Base-by-base conservation (phyloP, 305 asterid species). In the Caryopteris hybrid region DNA sequence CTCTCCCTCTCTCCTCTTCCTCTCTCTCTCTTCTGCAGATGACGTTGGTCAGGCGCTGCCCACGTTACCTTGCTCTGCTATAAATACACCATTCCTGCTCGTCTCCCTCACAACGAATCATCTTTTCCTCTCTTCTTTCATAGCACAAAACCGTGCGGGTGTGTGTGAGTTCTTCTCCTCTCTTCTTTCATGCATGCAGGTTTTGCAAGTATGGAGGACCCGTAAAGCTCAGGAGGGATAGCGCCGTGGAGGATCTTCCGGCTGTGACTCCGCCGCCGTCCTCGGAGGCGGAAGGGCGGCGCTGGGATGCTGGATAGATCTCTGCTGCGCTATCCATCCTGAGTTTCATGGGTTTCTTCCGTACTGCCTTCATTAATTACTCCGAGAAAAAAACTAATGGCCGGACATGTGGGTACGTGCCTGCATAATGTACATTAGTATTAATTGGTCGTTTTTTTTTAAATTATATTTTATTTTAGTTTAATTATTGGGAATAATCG, bases 211-310 rank as follows among this genome's bases (percentile, higher is more conserved):
- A 52, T 16, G 89, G 80, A 76, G 70, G 75, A 78, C 70, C 84
- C 61, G 51, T 85, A 54, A 87, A 87, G 94, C 94, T 87, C 94
- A 85, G 94, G 94, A 86, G 89, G 90, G 94, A 87, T 87, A 87
- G 94, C 87, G 82, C 91, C 91, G 63, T 33, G 47, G 72, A 59
- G 55, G 76, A 27, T 48, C 72, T 67, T 29, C 1, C 8, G 6
- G 4, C n/a, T n/a, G n/a, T n/a, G n/a, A n/a, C n/a, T n/a, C 61
- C 31, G 48, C 64, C 58, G 12, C 55, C 53, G 17, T 16, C 0
- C 41, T 13, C 10, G 52, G 67, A n/a, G n/a, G n/a, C n/a, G n/a
- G n/a, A n/a, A n/a, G n/a, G n/a, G n/a, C n/a, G n/a, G n/a, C n/a
- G n/a, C n/a, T n/a, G n/a, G 29, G 66, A 50, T 12, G 64, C 8